A percentile compares a stretch with the other conserved stretches of the same genome.
phyloP scores from a whole-genome alignment of 2,329 filamentous ascomycete species.

The Phyllosticta citribraziliensis region DNA sequence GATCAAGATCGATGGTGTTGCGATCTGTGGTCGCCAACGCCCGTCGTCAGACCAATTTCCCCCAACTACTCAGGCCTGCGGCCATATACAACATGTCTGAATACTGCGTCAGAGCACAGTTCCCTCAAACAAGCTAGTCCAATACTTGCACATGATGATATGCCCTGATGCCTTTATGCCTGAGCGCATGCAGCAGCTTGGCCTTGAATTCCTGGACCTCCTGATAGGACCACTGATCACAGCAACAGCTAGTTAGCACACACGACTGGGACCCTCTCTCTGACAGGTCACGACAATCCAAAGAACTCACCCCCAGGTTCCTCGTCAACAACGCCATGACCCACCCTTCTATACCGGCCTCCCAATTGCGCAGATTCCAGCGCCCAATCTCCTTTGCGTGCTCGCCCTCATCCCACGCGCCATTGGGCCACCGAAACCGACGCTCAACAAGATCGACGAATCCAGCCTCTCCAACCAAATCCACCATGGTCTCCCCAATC shows the following conservation, averaged over 20 bases:
- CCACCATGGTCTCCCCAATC: constrained; percentile 19
- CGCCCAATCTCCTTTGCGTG: constrained; percentile 25
- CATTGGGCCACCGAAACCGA: constrained; percentile 24
- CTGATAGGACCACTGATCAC: constrained; percentile 6
- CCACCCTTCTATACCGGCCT: constrained; percentile 33
- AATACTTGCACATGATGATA: constrained; percentile 6
- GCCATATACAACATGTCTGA: constrained; percentile 4
- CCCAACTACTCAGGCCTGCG: constrained; percentile 2
- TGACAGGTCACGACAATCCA: no score
- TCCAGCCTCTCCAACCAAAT: constrained; percentile 15
- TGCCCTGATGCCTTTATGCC: not conserved
- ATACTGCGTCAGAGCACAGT: not conserved
- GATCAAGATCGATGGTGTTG: no score
- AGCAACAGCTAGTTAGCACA: not conserved
- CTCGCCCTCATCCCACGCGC: constrained; percentile 23
- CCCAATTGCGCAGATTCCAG: constrained; percentile 31
- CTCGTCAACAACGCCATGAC: constrained; percentile 31
- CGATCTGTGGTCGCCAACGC: not conserved
- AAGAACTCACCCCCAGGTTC: constrained; percentile 19
- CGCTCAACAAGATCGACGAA: constrained; percentile 21
- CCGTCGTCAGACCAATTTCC: not conserved
- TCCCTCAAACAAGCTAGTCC: not conserved
- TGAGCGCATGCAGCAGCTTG: not conserved
- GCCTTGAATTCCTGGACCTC: constrained; percentile 6
- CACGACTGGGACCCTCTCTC: not conserved